phyloP scores from a whole-genome alignment of 306 rosid species.

The Malus fusca region DNA sequence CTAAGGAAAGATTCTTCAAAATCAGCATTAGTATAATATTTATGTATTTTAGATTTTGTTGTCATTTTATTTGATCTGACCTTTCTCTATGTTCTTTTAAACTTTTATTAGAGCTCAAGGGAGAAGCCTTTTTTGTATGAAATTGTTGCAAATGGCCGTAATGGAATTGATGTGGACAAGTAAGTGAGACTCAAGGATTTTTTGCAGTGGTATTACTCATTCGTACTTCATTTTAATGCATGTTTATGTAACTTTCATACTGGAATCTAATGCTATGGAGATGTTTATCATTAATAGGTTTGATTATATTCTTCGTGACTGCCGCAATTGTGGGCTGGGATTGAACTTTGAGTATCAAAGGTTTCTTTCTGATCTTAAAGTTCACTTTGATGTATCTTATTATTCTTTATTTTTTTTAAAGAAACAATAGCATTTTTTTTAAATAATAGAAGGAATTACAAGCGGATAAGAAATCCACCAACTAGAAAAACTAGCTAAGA shows the following conservation, averaged over 20 bases:
- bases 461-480: no score
- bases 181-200: constrained; percentile 25
- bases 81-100: neutral
- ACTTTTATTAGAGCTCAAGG: constrained; percentile 41
- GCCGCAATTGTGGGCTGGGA: constrained; percentile 89
- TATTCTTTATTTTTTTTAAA: neutral
- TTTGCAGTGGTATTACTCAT: neutral
- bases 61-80: neutral
- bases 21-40: neutral
- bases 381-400: neutral
- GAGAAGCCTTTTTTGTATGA: constrained; percentile 84
- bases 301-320: constrained; percentile 85
- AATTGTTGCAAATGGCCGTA: constrained; percentile 95
- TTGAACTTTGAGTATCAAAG: constrained; percentile 82
- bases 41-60: neutral
- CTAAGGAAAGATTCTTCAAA: constrained; percentile 39
- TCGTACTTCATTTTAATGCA: neutral
- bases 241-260: constrained; percentile 1
- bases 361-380: constrained; percentile 21
- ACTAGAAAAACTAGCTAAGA: no score
- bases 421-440: no score
- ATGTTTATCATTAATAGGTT: constrained; percentile 51
- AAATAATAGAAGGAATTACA: no score
- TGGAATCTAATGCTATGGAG: constrained; percentile 13
- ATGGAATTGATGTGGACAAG: constrained; percentile 99